Percentiles rank a stretch among this genome's conserved stretches.
phyloP scores from a whole-genome alignment of 2,329 filamentous ascomycete species.

The Phialophora verrucosa region DNA sequence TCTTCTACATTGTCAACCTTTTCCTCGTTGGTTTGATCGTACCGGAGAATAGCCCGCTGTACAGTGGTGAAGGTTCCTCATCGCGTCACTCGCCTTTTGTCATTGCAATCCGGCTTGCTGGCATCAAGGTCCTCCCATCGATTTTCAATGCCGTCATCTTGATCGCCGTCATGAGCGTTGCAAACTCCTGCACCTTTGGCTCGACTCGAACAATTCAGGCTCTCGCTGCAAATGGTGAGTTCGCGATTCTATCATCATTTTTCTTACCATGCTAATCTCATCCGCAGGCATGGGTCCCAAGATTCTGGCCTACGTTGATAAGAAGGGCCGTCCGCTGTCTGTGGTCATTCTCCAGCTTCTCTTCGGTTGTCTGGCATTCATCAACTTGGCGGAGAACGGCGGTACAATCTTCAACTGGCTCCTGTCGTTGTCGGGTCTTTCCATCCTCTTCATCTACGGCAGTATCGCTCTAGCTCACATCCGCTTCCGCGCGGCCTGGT shows the following conservation, averaged over 20 bases:
- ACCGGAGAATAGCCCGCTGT: conserved; percentile 55
- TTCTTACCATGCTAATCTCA: conserved; percentile 8
- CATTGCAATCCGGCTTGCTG: conserved; percentile 84
- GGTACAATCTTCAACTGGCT: conserved; percentile 76
- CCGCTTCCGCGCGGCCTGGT: conserved; percentile 81
- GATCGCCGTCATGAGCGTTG: conserved; percentile 85
- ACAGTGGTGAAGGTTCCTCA: conserved; percentile 67
- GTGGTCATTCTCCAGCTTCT: conserved; percentile 71
- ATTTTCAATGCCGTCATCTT: conserved; percentile 96
- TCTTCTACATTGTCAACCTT: conserved; percentile 88
- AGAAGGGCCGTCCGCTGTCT: conserved; percentile 77
- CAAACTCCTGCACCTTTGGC: conserved; percentile 89
- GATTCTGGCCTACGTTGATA: conserved; percentile 80
- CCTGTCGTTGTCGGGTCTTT: conserved; percentile 73
- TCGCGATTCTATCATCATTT: not conserved
- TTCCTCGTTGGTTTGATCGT: conserved; percentile 82
- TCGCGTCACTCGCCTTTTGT: conserved; percentile 87
- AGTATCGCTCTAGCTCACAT: conserved; percentile 65
- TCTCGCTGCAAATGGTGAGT: conserved; percentile 60
- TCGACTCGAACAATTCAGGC: conserved; percentile 89
- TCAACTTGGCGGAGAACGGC: conserved; percentile 59
- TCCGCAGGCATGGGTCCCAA: conserved; percentile 70
- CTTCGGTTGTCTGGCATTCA: conserved; percentile 79
- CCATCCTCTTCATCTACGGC: conserved; percentile 74
- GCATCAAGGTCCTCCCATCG: conserved; percentile 79